Base-by-base conservation (phyloP, 495 filamentous ascomycete species). In the Parmelia sp. region DNA sequence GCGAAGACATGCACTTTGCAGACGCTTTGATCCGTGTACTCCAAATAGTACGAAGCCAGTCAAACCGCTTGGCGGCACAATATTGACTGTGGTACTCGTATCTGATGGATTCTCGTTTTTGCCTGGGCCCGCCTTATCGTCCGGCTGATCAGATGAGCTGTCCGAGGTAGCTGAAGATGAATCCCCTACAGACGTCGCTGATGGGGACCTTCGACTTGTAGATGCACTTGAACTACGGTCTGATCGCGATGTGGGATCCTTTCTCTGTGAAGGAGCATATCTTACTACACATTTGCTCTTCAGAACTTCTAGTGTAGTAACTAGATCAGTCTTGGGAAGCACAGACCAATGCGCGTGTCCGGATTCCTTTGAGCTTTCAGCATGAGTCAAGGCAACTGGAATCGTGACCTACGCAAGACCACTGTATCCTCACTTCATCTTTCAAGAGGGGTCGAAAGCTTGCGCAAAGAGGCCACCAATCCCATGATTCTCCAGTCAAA, bases 21-120 rank as follows among this genome's bases (percentile, higher is more conserved):
- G 58, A 60, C 58, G 58, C 58, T 47, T 45, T 29, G 39, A n/a
- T 7, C 58, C 58, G 10, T 25, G n/a, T 10, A 47, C 44, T 25
- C 44, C 44, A 25, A 47, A 47, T 0, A 47, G 44, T 11, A 47
- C n/a, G 14, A 25, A 47, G n/a, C 44, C 44, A 25, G n/a, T 25
- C n/a, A 47, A 23, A 12, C 8, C 4, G n/a, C 44, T 47, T 47
- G 44, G 44, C n/a, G 44, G 44, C n/a, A 47, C n/a, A 25, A 47
- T 47, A 47, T 47, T n/a, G 25, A 47, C n/a, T n/a, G 2, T 11
- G n/a, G 9, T 47, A 47, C n/a, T 4, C 35, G 35, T 10, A 36
- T 10, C 35, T 36, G 35, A 36, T 12, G 44, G 6, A 4, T 47
- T 4, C 1, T 4, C 25, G 4, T 25, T 10, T 25, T 25, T 14